phyloP scores from a whole-genome alignment of 2,329 filamentous ascomycete genomes.

The Herpomyces periplanetae region DNA sequence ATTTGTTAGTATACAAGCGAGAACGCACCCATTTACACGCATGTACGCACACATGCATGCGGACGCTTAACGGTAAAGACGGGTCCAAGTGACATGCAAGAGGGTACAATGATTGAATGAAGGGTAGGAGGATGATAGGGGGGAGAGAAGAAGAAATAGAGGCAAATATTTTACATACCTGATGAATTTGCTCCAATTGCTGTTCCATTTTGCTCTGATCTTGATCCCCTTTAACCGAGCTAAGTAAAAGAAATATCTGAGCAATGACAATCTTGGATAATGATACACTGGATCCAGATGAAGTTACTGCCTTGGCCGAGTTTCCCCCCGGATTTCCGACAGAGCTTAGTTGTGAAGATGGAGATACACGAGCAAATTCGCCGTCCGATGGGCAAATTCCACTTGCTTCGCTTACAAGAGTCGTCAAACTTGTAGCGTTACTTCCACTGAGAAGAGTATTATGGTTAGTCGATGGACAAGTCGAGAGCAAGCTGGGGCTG shows the following conservation, averaged over 20 bases:
- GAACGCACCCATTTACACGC: not conserved
- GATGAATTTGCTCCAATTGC: conserved; percentile 61
- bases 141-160: conserved; percentile 1
- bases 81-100: conserved; percentile 2
- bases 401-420: no score
- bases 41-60: conserved; percentile 1
- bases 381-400: no score
- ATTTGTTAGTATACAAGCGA: not conserved
- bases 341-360: no score
- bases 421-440: no score
- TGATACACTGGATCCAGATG: conserved; percentile 2
- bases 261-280: conserved; percentile 76
- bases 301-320: not conserved
- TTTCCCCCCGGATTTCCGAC: not conserved
- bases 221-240: conserved; percentile 77
- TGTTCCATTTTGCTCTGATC: conserved; percentile 64
- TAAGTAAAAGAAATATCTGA: conserved; percentile 71
- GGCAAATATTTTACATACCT: conserved; percentile 15
- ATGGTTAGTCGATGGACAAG: no score
- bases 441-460: no score
- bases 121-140: not conserved
- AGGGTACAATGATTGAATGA: conserved; percentile 1
- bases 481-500: no score
- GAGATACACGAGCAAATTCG: no score
- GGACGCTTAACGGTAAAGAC: conserved; percentile 1